Conservation (phyloP, 441 rosid genomes). For the Viola pubescens region DNA sequence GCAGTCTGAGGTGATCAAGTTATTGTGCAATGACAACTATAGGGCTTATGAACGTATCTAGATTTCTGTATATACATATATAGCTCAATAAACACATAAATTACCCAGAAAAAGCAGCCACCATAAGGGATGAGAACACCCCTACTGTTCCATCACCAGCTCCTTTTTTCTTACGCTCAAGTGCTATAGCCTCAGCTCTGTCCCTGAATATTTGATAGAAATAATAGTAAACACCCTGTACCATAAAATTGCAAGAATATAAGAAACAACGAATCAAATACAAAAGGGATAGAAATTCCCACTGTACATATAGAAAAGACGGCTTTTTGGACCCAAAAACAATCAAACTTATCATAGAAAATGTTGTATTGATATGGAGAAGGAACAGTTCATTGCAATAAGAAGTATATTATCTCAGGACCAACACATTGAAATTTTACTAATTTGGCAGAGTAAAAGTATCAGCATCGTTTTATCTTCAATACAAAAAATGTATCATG, state of each 20-base stretch:
- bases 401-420: too few relatives aligned
- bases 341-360: too few relatives aligned
- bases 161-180: constrained; percentile 44
- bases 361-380: too few relatives aligned
- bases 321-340: constrained; percentile 1
- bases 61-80: neutral
- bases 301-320: neutral
- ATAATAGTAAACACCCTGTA: constrained; percentile 97
- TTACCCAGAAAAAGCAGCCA: constrained; percentile 94
- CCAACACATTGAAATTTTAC: too few relatives aligned
- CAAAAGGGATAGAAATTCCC: constrained; percentile 7
- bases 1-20: neutral
- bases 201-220: constrained; percentile 97
- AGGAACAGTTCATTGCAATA: too few relatives aligned
- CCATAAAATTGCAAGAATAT: constrained; percentile 35
- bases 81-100: neutral
- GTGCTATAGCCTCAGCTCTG: constrained; percentile 67
- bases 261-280: constrained; percentile 25
- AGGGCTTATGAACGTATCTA: neutral
- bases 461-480: too few relatives aligned
- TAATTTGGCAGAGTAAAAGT: too few relatives aligned
- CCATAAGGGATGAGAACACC: constrained; percentile 78
- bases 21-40: neutral
- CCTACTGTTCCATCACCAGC: constrained; percentile 95
- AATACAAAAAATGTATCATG: too few relatives aligned